Percentiles rank a stretch among this genome's conserved stretches.
phyloP scores from a whole-genome alignment of 306 rosid genomes.

The Adenanthera pavonina region DNA sequence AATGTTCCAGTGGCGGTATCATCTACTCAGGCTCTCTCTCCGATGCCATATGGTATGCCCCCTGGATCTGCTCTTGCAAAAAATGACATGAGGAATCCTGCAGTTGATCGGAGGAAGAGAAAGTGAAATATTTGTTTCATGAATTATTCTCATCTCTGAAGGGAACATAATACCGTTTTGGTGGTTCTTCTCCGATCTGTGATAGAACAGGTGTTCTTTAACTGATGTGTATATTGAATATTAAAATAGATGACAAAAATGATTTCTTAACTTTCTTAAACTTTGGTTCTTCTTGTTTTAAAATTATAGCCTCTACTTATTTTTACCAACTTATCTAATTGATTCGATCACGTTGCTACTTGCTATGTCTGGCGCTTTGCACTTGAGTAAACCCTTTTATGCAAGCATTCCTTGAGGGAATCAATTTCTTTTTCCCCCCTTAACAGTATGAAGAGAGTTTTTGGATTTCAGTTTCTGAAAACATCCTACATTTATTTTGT shows the following conservation, averaged over 20 bases:
- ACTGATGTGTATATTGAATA: not conserved
- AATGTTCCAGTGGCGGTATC: constrained; percentile 52
- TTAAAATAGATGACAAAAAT: not conserved
- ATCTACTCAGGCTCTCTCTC: constrained; percentile 68
- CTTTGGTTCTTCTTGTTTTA: not conserved
- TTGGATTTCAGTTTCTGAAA: no score
- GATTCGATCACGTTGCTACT: no score
- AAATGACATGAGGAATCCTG: constrained; percentile 72
- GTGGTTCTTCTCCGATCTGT: not conserved
- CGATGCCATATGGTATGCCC: constrained; percentile 76
- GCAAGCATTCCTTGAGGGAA: no score
- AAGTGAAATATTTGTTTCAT: constrained; percentile 47
- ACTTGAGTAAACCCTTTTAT: no score
- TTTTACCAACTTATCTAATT: no score
- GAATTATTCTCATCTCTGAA: not conserved
- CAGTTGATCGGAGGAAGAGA: constrained; percentile 86
- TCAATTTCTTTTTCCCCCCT: no score
- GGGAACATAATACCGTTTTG: not conserved
- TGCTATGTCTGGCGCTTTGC: no score
- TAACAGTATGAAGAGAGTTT: no score
- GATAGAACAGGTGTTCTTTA: not conserved
- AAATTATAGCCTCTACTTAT: no score
- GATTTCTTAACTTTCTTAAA: not conserved
- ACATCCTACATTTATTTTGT: no score
- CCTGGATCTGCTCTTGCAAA: constrained; percentile 68